Evolutionary conservation across 2,329 filamentous ascomycete species (phyloP), one percentile per base, ranked within the genome.

Genomic region (Rhynchosporium secalis): DNA sequence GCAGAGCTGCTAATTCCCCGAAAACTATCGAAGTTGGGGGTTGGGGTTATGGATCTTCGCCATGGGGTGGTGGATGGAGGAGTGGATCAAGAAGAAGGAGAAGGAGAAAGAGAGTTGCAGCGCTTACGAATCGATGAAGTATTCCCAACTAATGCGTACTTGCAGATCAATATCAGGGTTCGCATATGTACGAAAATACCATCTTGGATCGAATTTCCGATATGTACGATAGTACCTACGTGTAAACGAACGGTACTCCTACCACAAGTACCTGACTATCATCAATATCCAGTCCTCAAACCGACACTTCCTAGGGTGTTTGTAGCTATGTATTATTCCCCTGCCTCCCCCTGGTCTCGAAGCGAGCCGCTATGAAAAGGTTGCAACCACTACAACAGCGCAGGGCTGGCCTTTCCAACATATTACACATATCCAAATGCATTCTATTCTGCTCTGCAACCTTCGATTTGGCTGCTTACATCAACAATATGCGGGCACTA

Each of bases 141-240:
- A 38, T 51, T 51, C 48, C 38, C 48, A 20, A 31, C 48, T 51
- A 51, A 51, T 51, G 48, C 48, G 31, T 51, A 33, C 31, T 51
- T 51, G 48, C 48, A 51, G 13, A 36, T 36, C n/a, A n/a, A 12
- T 31, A 33, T 51, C 48, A 51, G 31, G 48, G 48, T 51, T 51
- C 48, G 48, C 28, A 51, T 38, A 51, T 51, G 29, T 36, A 20
- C 10, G 48, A 51, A 51, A 51, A 38, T 51, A n/a, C 13, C 13
- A 51, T 29, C 48, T 15, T 51, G 10, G 12, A 5, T 10, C 12
- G n/a, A 40, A 40, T 40, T 40, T 40, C 7, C 36, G n/a, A 33
- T 20, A 51, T 33, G 48, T 51, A 51, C 29, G 38, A 38, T 3
- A 38, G 20, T 20, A 20, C 20, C 20, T 20, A 20, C 20, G 20